Base-by-base conservation (phyloP, 2,329 filamentous ascomycete genomes). In the Phialocephala subalpina region DNA sequence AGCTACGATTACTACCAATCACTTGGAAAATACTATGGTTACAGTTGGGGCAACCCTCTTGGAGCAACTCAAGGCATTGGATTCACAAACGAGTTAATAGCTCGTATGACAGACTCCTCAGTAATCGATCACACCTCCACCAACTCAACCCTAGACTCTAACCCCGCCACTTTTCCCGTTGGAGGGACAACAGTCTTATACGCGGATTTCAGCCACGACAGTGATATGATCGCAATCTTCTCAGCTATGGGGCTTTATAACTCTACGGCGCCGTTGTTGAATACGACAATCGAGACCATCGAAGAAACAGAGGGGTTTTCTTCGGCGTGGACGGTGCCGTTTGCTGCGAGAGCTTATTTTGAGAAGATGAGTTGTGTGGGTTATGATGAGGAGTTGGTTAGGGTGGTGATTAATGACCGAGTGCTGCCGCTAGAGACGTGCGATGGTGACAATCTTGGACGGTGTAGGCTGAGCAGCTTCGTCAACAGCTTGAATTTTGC, bases 191-290 rank as follows among this genome's bases (percentile, higher is more conserved):
- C 81, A 52, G 80, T 80, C 12, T 80, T 97, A 1, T 97, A 97
- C 74, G 94, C 93, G 0, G 94, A 97, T 78, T 97, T 97, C 76
- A 92, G 90, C 69, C 94, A 97, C 78, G 94, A 97, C 79, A 97
- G 97, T 77, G 89, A 91, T 75, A 93, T 97, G 88, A 87, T 87
- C 35, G 85, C 86, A 8, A 87, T 97, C 7, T 92, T 92, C 75
- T 88, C 88, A 5, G 93, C 93, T 0, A 76, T 97, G 69, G 92
- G 93, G 0, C 80, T 97, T 29, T 97, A 93, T 79, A 92, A 94
- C 71, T 80, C 78, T 52, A 92, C 88, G 0, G 73, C 76, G 16
- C 81, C 84, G 12, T 79, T 91, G 27, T 82, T 85, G 2, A 84
- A 83, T 27, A 81, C 80, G 2, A 81, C 81, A 7, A 77, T 87